Evolutionary conservation across 176 grass and related monocot species (phyloP), one percentile per base, ranked within the genome.

Genomic region (Bonia amplexicaulis): DNA sequence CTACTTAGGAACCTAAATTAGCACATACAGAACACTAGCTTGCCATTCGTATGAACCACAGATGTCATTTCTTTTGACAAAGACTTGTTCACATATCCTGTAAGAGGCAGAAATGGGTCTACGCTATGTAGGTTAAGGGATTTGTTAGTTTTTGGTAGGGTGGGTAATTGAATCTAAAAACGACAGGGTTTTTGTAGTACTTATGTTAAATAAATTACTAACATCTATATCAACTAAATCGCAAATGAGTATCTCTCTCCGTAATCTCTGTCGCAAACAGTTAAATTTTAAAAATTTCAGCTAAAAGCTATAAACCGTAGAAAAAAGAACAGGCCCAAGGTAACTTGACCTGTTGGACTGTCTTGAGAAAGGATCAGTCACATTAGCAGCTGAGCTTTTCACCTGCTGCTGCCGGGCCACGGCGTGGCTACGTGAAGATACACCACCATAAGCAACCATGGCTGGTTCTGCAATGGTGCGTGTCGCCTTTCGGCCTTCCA

Each of bases 401-500:
- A 23, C n/a, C 77, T 78, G 81, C 52, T 77, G 69, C 76, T 70
- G 89, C 22, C 62, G 80, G 65, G 73, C 46, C 64, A 70, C 41
- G 15, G 54, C 25, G 26, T 85, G 73, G 78, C 72, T 80, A 19
- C 44, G 49, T 13, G 82, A 86, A 37, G 83, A 86, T 77, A 41
- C 76, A 66, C 72, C 67, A 74, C 81, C 81, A 67, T 89, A 46
- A 82, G 76, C 77, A 79, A 64, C 49, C 79, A 72, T 71, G 64
- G 66, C 22, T 80, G 84, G 69, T 60, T 82, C 84, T 85, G 79
- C 71, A 60, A 70, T 79, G 69, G 78, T 71, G 23, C 57, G 29
- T 80, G 74, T 81, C 17, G 51, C 90, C 78, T 84, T 82, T 48
- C 77, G 92, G 91, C 85, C 79, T 97, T 97, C 95, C 95, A 97